Percentiles rank a stretch among this genome's conserved stretches.
phyloP scores from a whole-genome alignment of 345 rosid species.

The Geranium rotundifolium region DNA sequence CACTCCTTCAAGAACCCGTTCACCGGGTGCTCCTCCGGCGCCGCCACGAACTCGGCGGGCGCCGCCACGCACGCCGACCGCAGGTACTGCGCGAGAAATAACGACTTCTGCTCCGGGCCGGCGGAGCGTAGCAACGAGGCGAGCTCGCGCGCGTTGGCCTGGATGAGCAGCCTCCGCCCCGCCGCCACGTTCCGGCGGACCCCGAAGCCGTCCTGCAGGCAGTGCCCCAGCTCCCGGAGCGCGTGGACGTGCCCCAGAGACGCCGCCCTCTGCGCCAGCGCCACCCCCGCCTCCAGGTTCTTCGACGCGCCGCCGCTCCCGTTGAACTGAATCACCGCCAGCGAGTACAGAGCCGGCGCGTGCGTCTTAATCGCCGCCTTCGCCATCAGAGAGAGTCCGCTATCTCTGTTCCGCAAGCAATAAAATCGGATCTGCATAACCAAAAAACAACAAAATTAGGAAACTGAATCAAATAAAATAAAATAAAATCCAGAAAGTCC shows the following conservation, averaged over 20 bases:
- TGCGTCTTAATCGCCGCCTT: constrained; percentile 1
- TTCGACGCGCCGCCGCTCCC: constrained; percentile 4
- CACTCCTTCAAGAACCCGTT: constrained; percentile 47
- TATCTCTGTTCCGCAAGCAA: constrained; percentile 3
- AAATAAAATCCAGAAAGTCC: background rate
- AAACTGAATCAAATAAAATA: too few species aligned
- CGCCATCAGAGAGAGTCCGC: constrained; percentile 4
- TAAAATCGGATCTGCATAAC: constrained; percentile 3
- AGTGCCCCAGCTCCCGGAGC: too few species aligned
- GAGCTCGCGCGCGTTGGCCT: background rate
- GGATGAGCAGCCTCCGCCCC: background rate
- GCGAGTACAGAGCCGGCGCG: constrained; percentile 3
- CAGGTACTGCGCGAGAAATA: too few species aligned
- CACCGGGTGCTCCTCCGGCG: background rate
- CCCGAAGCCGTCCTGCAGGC: too few species aligned
- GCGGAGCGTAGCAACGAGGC: background rate
- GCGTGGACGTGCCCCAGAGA: too few species aligned
- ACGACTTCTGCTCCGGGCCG: background rate
- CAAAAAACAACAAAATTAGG: too few species aligned
- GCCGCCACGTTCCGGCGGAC: too few species aligned
- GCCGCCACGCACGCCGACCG: too few species aligned
- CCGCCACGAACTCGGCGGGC: background rate
- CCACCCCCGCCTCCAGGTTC: background rate
- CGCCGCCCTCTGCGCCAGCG: background rate
- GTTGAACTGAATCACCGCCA: background rate